These are phyloP conservation scores for Stephania yunnanensis DNA, from an alignment of 164 flowering plant species.

Conservation along the genomic window DNA sequence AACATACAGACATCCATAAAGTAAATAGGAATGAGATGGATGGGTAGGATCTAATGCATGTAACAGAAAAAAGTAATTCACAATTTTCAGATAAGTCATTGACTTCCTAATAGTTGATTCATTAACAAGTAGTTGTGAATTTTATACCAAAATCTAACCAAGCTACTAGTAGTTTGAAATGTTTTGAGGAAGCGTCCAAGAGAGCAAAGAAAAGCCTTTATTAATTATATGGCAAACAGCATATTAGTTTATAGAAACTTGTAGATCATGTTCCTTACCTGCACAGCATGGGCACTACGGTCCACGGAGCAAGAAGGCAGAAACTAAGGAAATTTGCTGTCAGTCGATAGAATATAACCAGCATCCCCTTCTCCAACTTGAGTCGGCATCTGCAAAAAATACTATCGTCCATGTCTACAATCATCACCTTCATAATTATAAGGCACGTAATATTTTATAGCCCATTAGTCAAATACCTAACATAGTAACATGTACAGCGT, in stretches of 20 bases:
- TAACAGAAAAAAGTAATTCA: background rate
- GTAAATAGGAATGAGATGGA: background rate
- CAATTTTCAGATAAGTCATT: background rate
- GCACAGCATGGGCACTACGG: background rate
- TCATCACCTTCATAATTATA: too few species aligned
- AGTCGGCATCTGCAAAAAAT: too few species aligned
- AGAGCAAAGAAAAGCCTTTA: background rate
- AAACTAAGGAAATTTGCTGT: background rate
- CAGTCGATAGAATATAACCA: background rate
- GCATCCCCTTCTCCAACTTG: background rate
- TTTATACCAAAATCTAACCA: too few species aligned
- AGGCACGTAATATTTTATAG: too few species aligned
- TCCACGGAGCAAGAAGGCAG: background rate
- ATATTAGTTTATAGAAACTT: background rate
- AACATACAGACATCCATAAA: background rate
- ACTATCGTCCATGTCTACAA: background rate
- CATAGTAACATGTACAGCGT: too few species aligned
- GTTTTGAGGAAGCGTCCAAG: background rate
- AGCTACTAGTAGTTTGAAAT: background rate
- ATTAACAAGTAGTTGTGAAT: background rate
- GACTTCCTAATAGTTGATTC: background rate
- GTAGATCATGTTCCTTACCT: background rate
- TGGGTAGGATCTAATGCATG: background rate
- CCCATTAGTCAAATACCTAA: too few species aligned
- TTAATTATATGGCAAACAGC: background rate